Conservation (phyloP, 139 green algal genomes). For the Micractinium conductrix region DNA sequence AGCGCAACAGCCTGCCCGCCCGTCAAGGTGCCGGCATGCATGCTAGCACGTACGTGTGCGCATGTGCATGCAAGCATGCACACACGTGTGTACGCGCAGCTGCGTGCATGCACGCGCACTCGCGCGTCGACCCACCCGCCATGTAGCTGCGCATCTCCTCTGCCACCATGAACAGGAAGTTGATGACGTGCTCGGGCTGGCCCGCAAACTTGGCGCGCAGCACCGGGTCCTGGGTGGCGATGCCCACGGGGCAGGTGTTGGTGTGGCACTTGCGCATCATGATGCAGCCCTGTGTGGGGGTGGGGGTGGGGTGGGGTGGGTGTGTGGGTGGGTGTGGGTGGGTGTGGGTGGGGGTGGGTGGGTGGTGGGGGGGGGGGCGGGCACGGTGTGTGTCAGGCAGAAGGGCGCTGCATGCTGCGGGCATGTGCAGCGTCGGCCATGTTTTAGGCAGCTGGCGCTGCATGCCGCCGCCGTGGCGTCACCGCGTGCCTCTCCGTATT, state of each 20-base stretch:
- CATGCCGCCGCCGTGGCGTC: neutral
- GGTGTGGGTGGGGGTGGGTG: neutral
- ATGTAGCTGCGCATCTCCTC: constrained; percentile 93
- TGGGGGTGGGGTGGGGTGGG: neutral
- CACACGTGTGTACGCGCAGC: no score
- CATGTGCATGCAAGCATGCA: no score
- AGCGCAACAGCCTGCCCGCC: neutral
- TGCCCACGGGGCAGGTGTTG: constrained; percentile 97
- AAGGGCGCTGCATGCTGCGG: no score
- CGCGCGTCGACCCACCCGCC: constrained; percentile 51
- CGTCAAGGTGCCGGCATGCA: no score
- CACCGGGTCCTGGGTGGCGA: constrained; percentile 94
- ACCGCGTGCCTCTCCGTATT: neutral
- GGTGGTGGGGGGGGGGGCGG: no score
- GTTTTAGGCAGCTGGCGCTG: neutral
- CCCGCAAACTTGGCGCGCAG: constrained; percentile 95
- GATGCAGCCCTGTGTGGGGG: constrained; percentile 46
- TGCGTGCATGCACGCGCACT: no score
- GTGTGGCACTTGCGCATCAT: constrained; percentile 98
- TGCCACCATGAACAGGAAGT: constrained; percentile 97
- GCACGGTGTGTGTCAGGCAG: no score
- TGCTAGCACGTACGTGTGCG: no score
- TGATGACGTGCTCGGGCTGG: constrained; percentile 94
- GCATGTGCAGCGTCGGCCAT: no score
- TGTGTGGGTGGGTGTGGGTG: neutral